Evolutionary conservation across 1,139 yeast genomes (phyloP), one percentile per base, ranked within the genome.

Genomic region (Taiozyma sp.): DNA sequence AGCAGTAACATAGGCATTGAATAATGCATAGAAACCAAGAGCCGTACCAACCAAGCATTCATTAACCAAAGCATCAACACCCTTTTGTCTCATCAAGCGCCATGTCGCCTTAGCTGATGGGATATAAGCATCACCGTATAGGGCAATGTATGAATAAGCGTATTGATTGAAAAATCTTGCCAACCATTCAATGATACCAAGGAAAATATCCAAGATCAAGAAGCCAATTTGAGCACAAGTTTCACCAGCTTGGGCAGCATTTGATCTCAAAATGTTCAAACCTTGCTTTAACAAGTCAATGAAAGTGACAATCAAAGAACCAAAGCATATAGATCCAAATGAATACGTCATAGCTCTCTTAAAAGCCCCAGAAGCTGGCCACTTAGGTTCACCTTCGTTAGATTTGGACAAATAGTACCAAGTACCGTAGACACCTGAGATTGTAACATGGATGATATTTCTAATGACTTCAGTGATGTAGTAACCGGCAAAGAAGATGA

Each of bases 311-410:
- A 90, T 80, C 58, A 91, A 72, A 1, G 96, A 87, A 0, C 97
- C 97, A 65, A 88, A 87, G 65, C 96, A 86, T 51, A 92, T 85
- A 4, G 97, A 88, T 0, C 98, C 97, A 65, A 91, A 87, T 42
- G 95, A 87, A 65, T 85, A 88, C 2, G 96, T 87, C 72, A 89
- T 70, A 1, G 96, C 89, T 60, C 96, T 78, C 64, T 81, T 84
- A 59, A 92, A 81, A 2, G 97, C 86, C 8, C 96, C 92, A 51
- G 83, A 69, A 1, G 96, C 95, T 10, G 96, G 96, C 72, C 80
- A 80, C 59, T 70, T 78, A 38, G 96, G 96, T 73, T 84, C 76
- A 5, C 96, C 96, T 62, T 86, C 87, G 63, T 86, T 92, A 2
- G 91, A 79, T 56, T 77, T 78, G 45, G 89, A 79, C 65, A 87